Base-by-base conservation (phyloP, 2,329 filamentous ascomycete genomes). In the Mycocentrospora acerina region DNA sequence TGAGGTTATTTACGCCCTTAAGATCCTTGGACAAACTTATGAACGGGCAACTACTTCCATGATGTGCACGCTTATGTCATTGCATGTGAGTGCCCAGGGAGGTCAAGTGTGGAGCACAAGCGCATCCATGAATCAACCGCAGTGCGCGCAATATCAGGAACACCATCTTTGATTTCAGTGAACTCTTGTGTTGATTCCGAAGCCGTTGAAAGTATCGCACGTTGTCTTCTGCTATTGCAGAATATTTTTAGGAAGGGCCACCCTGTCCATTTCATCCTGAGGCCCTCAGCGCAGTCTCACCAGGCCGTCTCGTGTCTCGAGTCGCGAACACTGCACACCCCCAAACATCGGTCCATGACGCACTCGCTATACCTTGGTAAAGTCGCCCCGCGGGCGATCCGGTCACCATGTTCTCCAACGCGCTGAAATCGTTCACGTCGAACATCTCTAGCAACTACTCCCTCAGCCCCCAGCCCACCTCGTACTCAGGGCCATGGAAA, bases 391-490 rank as follows among this genome's bases (percentile, higher is more conserved):
- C 50, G 49, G 50, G 53, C 57, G 48, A 51, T 27, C 47, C 53
- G 34, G 49, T 37, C 65, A 79, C 63, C 67, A 96, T 97, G 90
- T 95, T 96, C 71, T 88, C 89, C 62, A 90, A 61, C 52, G 57
- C 89, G 51, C 79, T 97, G 66, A 97, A 97, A 71, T 94, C 91
- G 49, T 91, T 97, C 67, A 85, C 84, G 51, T 91, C 87, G 44
- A 95, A 96, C 71, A 97, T 98, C 71, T 84, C 83, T 43, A 83
- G 86, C 63, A 94, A 95, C 72, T 98, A 98, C 71, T 82, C 86
- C 54, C 77, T 97, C 51, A 85, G 88, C 15, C 77, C 83, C 17
- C 82, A 81, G 43, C 80, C 86, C 9, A 85, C 82, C n/a, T 86
- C 89, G 35, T 82, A 82, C 35, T 88, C 90, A 12, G 93, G 93